phyloP scores from a whole-genome alignment of 441 rosid genomes.

The Erysimum cheiri region DNA sequence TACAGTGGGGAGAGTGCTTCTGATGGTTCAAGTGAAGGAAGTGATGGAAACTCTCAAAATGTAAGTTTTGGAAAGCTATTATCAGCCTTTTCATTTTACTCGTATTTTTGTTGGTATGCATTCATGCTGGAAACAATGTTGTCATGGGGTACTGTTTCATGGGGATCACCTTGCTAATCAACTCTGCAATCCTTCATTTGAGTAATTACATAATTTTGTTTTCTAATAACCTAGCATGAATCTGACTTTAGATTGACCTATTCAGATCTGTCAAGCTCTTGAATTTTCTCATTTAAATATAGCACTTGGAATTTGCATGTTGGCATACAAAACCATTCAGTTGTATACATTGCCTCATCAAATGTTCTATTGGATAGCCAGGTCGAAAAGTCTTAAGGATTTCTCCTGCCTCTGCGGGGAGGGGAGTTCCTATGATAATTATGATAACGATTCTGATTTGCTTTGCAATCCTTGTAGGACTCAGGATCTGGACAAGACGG shows the following conservation, averaged over 20 bases:
- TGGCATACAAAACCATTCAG: not conserved
- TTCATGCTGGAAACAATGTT: constrained; percentile 11
- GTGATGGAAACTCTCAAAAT: constrained; percentile 86
- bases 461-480: constrained; percentile 58
- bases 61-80: constrained; percentile 55
- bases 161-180: constrained; percentile 5
- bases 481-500: constrained; percentile 82
- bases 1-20: constrained; percentile 86
- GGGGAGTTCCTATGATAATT: not conserved
- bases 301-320: constrained; percentile 7
- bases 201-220: not conserved
- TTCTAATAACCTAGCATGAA: constrained; percentile 23
- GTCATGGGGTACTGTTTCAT: constrained; percentile 14
- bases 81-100: constrained; percentile 25
- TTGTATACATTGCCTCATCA: not conserved
- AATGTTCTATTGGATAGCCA: not conserved
- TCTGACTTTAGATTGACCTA: constrained; percentile 13
- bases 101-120: not conserved
- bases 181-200: constrained; percentile 16
- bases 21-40: constrained; percentile 97
- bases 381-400: not conserved
- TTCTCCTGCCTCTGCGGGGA: not conserved
- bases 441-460: constrained; percentile 15
- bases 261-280: constrained; percentile 14
- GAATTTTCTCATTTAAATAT: constrained; percentile 4